A percentile compares a stretch with the other conserved stretches of the same genome.
Evolutionary conservation across 805 yeast species (phyloP).

Genomic region (Candida chilensis): DNA sequence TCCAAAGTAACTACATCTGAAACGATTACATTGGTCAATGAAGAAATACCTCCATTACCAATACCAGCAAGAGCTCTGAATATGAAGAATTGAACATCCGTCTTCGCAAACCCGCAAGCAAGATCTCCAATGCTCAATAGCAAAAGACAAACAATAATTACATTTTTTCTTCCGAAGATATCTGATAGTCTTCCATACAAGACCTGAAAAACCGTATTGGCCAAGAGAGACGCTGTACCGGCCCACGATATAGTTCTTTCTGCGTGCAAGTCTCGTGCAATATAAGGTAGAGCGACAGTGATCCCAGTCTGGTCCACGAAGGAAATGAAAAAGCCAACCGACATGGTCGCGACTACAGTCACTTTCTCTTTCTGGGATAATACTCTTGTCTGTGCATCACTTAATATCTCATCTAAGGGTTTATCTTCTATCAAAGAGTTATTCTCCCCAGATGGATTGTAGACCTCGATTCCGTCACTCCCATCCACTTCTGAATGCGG

Average conservation of each 20-base stretch:
- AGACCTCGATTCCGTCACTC: no score
- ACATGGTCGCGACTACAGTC: no score
- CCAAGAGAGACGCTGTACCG: conserved; percentile 43
- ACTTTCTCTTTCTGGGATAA: no score
- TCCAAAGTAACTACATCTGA: conserved; percentile 45
- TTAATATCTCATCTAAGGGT: no score
- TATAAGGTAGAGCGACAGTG: conserved; percentile 37
- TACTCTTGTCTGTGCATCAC: no score
- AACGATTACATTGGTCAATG: conserved; percentile 41
- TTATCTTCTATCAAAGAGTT: no score
- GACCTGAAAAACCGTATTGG: conserved; percentile 42
- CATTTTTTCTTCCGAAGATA: conserved; percentile 41
- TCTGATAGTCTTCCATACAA: conserved; percentile 46
- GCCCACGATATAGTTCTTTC: conserved; percentile 48
- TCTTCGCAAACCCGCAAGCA: conserved; percentile 42
- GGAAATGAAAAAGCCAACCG: conserved; percentile 28
- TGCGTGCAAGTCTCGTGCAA: conserved; percentile 37
- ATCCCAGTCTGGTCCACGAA: conserved; percentile 43
- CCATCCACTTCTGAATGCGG: no score
- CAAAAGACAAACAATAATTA: conserved; percentile 26
- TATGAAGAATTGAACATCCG: conserved; percentile 37
- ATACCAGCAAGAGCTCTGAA: conserved; percentile 49
- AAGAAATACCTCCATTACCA: conserved; percentile 44
- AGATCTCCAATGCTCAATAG: conserved; percentile 34
- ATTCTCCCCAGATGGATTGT: no score